phyloP scores from a whole-genome alignment of 2,329 filamentous ascomycete species.

The Neoscytalidium dimidiatum region DNA sequence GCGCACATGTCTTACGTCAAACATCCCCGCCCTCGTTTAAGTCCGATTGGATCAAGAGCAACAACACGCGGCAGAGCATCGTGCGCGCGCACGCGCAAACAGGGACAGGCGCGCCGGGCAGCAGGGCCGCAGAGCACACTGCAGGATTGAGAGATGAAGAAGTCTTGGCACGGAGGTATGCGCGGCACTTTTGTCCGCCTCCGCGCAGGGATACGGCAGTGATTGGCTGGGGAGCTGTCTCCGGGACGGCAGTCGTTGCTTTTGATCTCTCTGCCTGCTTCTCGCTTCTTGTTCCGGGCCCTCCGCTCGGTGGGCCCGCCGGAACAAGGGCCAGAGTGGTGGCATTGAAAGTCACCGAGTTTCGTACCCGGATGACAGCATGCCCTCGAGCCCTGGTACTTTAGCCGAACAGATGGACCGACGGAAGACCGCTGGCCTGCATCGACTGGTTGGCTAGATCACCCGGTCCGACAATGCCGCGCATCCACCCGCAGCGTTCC shows the following conservation, averaged over 20 bases:
- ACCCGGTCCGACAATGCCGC: not conserved
- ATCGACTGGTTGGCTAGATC: not conserved
- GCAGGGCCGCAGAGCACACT: not conserved
- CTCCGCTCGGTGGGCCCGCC: slow-evolving; percentile 1
- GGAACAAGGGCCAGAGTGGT: not conserved
- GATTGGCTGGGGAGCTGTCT: slow-evolving; percentile 10
- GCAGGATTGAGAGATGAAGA: not conserved
- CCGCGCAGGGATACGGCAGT: not conserved
- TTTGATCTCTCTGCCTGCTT: not conserved
- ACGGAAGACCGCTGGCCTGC: not conserved
- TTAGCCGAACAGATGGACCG: slow-evolving; percentile 12
- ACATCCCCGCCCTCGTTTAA: not conserved
- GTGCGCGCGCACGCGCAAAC: not conserved
- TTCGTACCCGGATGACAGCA: slow-evolving; percentile 2
- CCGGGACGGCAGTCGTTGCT: not conserved
- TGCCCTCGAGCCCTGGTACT: not conserved
- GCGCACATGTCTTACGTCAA: slow-evolving; percentile 6
- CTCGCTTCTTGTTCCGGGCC: slow-evolving; percentile 4
- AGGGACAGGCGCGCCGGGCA: not conserved
- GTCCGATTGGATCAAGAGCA: not conserved
- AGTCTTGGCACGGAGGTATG: not conserved
- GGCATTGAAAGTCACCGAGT: not conserved
- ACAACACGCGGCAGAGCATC: not conserved
- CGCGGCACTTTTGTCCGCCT: not conserved
- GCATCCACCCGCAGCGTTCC: not conserved